phyloP scores from a whole-genome alignment of 176 grass and related monocot genomes.

The Oryza brachyantha region DNA sequence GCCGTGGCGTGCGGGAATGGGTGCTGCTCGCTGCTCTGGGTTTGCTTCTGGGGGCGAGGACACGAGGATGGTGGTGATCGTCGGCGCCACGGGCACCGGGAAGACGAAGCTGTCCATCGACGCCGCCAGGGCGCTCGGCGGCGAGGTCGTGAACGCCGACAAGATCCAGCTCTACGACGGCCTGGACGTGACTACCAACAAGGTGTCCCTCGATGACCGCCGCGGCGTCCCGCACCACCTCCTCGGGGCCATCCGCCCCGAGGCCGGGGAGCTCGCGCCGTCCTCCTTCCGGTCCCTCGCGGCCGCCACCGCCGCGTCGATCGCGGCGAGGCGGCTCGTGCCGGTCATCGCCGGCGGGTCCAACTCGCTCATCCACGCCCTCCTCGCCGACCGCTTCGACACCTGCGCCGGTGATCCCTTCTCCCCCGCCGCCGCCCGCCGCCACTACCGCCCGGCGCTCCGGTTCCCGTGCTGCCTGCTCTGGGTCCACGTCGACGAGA shows the following conservation, averaged over 20 bases:
- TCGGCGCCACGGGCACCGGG: conserved; percentile 72
- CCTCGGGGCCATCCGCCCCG: conserved; percentile 47
- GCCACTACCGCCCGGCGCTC: conserved; percentile 16
- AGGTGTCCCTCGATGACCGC: conserved; percentile 45
- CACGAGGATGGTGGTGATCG: conserved; percentile 54
- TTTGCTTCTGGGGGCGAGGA: neutral
- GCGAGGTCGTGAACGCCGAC: conserved; percentile 80
- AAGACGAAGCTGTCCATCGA: conserved; percentile 87
- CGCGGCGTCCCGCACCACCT: conserved; percentile 74
- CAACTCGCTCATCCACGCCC: conserved; percentile 74
- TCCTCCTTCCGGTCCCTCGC: conserved; percentile 40
- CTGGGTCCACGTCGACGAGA: conserved; percentile 65
- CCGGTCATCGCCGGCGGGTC: conserved; percentile 73
- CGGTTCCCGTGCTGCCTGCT: conserved; percentile 61
- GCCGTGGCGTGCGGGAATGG: neutral
- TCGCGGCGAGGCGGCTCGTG: conserved; percentile 16
- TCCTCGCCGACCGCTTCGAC: conserved; percentile 39
- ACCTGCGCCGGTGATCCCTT: conserved; percentile 31
- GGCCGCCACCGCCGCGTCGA: neutral
- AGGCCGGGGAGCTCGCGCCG: conserved; percentile 45
- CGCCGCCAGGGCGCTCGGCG: conserved; percentile 29
- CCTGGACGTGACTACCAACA: conserved; percentile 86
- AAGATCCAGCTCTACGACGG: conserved; percentile 79
- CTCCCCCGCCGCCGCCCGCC: neutral
- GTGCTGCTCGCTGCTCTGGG: too few relatives aligned